Percentiles rank a stretch among this genome's conserved stretches.
These are phyloP conservation scores for Butyriboletus loyo DNA, from an alignment of 768 basidiomycete genomes.

Conservation along the genomic window DNA sequence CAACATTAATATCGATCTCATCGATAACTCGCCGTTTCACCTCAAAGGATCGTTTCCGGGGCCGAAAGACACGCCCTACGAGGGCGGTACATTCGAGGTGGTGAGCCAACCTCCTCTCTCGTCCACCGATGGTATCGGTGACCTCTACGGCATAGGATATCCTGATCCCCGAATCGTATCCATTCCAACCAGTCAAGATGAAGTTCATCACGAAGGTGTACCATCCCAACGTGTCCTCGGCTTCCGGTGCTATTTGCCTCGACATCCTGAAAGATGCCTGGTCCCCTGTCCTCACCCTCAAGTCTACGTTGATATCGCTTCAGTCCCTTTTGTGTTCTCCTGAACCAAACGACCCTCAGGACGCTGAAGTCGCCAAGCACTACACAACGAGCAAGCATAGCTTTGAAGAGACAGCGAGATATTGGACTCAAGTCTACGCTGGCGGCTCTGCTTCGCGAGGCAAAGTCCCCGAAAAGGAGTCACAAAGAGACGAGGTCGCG, in stretches of 20 bases:
- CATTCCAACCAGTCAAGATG: constrained; percentile 96
- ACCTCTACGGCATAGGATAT: constrained; percentile 62
- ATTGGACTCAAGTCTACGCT: constrained; percentile 94
- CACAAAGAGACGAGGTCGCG: constrained; percentile 46
- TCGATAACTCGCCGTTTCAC: constrained; percentile 90
- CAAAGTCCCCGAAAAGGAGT: constrained; percentile 30
- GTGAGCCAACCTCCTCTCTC: constrained; percentile 46
- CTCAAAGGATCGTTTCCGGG: constrained; percentile 89
- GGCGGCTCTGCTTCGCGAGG: constrained; percentile 58
- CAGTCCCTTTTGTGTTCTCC: constrained; percentile 92
- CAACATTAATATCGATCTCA: constrained; percentile 78
- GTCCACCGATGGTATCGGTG: background rate
- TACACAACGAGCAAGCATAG: constrained; percentile 83
- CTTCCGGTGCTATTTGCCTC: constrained; percentile 92
- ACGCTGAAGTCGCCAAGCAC: constrained; percentile 97
- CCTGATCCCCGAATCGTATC: constrained; percentile 86
- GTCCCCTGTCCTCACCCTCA: constrained; percentile 93
- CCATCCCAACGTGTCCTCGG: constrained; percentile 93
- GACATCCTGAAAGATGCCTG: constrained; percentile 88
- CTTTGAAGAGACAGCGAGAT: constrained; percentile 89
- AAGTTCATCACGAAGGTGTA: constrained; percentile 97
- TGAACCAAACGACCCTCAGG: constrained; percentile 95
- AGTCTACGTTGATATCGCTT: constrained; percentile 92
- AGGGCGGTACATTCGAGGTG: constrained; percentile 88
- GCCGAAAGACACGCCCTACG: constrained; percentile 90